Conservation (phyloP, 768 basidiomycete species). For the Daedaleopsis sinensis region DNA sequence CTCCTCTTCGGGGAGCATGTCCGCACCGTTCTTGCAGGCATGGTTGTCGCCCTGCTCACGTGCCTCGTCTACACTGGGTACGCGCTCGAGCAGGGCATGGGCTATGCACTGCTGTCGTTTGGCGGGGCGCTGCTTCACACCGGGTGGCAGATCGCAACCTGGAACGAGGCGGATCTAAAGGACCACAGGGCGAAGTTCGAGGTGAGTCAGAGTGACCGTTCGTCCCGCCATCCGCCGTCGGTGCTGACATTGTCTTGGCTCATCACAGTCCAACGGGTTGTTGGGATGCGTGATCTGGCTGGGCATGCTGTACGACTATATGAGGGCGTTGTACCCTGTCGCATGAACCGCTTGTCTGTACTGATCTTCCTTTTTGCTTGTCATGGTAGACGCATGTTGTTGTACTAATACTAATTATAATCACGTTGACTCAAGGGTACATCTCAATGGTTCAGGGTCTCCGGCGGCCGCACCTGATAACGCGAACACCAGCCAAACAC, state of each 20-base stretch:
- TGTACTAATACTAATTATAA: no score
- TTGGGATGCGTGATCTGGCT: conserved; percentile 16
- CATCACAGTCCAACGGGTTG: conserved; percentile 21
- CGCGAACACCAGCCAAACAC: no score
- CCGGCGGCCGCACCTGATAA: no score
- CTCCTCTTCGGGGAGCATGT: conserved; percentile 68
- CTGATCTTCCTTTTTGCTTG: no score
- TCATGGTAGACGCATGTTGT: no score
- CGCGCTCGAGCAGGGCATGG: conserved; percentile 52
- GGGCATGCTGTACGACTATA: conserved; percentile 15
- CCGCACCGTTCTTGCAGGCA: conserved; percentile 54
- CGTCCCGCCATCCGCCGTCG: neutral
- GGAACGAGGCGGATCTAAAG: conserved; percentile 44
- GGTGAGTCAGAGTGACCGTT: conserved; percentile 9
- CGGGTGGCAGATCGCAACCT: conserved; percentile 49
- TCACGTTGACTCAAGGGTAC: no score
- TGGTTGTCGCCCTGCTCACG: conserved; percentile 54
- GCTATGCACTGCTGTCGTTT: conserved; percentile 49
- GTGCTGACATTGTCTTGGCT: neutral
- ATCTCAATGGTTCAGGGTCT: no score
- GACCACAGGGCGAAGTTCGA: conserved; percentile 51
- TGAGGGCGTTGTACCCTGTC: neutral
- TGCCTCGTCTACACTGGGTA: conserved; percentile 56
- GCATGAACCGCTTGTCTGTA: no score
- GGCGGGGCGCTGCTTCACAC: conserved; percentile 48